Percentiles rank a stretch among this genome's conserved stretches.
Evolutionary conservation across 129 eudicot genomes (phyloP).

Genomic region (Logfia minima): DNA sequence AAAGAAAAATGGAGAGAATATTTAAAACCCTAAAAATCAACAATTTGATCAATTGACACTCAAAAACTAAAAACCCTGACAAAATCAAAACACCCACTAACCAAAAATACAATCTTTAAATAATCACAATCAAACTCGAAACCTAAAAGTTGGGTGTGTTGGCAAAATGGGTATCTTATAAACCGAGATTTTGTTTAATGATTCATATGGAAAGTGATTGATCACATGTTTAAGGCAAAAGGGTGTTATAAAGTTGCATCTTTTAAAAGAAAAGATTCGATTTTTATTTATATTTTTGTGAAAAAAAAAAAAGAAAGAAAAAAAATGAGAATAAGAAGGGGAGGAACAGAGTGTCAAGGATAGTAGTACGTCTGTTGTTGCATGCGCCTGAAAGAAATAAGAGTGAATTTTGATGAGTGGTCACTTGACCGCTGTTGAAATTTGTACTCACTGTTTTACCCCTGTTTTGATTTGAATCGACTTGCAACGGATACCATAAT

Average conservation of each 20-base stretch:
- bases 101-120: constrained; percentile 5
- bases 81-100: constrained; percentile 16
- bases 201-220: constrained; percentile 35
- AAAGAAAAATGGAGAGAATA: constrained; percentile 26
- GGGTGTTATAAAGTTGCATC: constrained; percentile 18
- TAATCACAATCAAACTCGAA: constrained; percentile 14
- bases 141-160: constrained; percentile 28
- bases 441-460: neutral
- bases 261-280: constrained; percentile 28
- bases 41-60: neutral
- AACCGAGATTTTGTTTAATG: constrained; percentile 19
- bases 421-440: neutral
- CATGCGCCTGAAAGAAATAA: constrained; percentile 27
- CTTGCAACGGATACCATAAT: too few relatives aligned
- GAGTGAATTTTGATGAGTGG: neutral
- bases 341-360: neutral
- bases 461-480: neutral
- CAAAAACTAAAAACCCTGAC: constrained; percentile 12
- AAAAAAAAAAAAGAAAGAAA: neutral
- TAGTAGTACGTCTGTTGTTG: constrained; percentile 29
- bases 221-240: constrained; percentile 27
- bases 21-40: constrained; percentile 14
- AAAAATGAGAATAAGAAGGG: neutral
- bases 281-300: neutral
- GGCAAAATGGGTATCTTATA: constrained; percentile 35